Base-by-base conservation (phyloP, 176 grass and related monocot genomes). In the Echinochloa phyllopogon region DNA sequence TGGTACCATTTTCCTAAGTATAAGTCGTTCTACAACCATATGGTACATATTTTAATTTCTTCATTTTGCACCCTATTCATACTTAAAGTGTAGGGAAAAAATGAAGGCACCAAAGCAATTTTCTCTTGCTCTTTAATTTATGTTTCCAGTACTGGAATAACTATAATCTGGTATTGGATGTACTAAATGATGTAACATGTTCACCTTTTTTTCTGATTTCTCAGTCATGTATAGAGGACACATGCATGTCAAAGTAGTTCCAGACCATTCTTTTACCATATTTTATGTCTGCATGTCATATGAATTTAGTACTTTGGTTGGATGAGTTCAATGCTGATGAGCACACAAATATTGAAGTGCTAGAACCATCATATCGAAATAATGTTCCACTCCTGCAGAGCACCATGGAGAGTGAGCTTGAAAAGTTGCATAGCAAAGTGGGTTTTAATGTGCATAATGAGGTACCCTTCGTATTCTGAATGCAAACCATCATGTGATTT, bases 361-460 rank as follows among this genome's bases (percentile, higher is more conserved):
- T 86, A 56, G 50, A 82, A 82, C 69, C 47, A 64, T 76, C 56
- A n/a, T 49, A 82, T 86, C 48, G 27, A 53, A 70, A 77, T 29
- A 47, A 8, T 63, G 3, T 72, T 82, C 37, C 41, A 65, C 51
- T 82, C 17, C 21, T 87, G 72, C 86, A 96, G 94, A 84, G 24
- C 20, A 77, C 24, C 60, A 82, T 96, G 72, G 88, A 93, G 67
- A 66, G 79, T 38, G 87, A 90, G 61, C 80, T 93, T 75, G 78
- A 77, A 87, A 85, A 88, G 41, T 76, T 93, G 72, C 88, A 96
- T 76, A 84, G 72, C 47, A 80, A 89, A 89, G 80, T 96, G 77
- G 81, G 68, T 48, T 83, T 23, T 65, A 65, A 82, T 77, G 65
- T 62, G 42, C 91, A 85, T 69, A 85, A 96, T 87, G 87, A 80